Evolutionary conservation across 1,139 yeast genomes (phyloP).

Genomic region (Sugiyamaella grinbergsii): DNA sequence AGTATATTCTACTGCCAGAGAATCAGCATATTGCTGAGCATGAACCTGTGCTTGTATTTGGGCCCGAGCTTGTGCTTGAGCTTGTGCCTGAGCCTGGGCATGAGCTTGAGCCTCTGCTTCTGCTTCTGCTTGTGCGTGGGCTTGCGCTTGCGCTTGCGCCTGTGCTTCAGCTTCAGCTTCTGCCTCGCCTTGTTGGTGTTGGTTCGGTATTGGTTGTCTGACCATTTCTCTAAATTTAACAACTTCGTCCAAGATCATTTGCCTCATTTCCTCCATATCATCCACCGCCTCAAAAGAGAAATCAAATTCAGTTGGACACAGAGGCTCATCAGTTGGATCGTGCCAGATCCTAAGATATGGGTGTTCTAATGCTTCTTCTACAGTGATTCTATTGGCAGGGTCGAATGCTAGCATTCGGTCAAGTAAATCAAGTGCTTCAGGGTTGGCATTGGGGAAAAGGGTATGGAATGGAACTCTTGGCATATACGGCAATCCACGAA

Average conservation of each 20-base stretch:
- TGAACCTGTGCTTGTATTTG: conserved; percentile 10
- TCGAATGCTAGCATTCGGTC: conserved; percentile 84
- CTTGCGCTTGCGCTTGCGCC: conserved; percentile 18
- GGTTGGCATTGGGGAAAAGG: conserved; percentile 82
- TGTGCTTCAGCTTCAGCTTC: conserved; percentile 26
- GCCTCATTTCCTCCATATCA: conserved; percentile 73
- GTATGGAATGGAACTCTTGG: conserved; percentile 74
- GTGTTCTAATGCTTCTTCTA: conserved; percentile 84
- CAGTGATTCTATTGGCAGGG: conserved; percentile 83
- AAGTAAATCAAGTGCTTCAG: conserved; percentile 80
- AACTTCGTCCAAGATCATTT: conserved; percentile 82
- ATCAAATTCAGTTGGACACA: conserved; percentile 79
- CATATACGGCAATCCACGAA: conserved; percentile 80
- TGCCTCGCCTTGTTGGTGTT: conserved; percentile 28
- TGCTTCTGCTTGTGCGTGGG: conserved; percentile 18
- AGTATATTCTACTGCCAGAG: conserved; percentile 9
- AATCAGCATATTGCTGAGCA: conserved; percentile 2
- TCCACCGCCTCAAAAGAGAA: conserved; percentile 87
- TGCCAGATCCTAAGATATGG: conserved; percentile 94
- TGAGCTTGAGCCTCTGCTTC: conserved; percentile 17
- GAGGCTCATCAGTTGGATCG: conserved; percentile 93
- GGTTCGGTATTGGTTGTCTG: conserved; percentile 51
- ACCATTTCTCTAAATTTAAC: conserved; percentile 77
- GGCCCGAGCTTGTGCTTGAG: conserved; percentile 12
- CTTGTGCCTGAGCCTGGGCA: conserved; percentile 7